phyloP scores from a whole-genome alignment of 129 eudicot genomes.

The Daucus carota region DNA sequence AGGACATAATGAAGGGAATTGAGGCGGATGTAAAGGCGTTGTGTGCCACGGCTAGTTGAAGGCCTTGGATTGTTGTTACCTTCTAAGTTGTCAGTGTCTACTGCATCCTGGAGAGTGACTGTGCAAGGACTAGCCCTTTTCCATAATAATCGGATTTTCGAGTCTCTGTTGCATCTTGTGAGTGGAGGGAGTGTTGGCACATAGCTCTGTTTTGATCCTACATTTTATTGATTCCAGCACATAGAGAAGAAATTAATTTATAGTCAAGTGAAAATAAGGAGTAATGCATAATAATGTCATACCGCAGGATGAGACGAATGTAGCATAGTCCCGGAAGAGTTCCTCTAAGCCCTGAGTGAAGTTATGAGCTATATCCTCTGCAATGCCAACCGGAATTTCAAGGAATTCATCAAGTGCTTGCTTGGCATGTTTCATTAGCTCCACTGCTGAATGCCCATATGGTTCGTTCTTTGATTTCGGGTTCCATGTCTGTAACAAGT shows the following conservation, averaged over 20 bases:
- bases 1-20: constrained; percentile 76
- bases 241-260: background rate
- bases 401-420: constrained; percentile 62
- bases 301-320: constrained; percentile 85
- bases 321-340: constrained; percentile 45
- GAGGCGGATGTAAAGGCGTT: constrained; percentile 92
- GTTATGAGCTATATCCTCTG: constrained; percentile 56
- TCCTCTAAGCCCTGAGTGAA: constrained; percentile 67
- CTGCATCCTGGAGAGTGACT: constrained; percentile 24
- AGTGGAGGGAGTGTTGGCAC: constrained; percentile 87
- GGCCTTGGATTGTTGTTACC: constrained; percentile 64
- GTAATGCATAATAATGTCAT: constrained; percentile 7
- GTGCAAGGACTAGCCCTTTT: constrained; percentile 66
- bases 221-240: background rate
- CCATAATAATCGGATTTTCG: constrained; percentile 64
- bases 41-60: constrained; percentile 93
- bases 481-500: constrained; percentile 96
- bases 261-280: background rate
- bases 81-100: constrained; percentile 28
- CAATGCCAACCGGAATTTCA: constrained; percentile 51
- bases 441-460: constrained; percentile 74
- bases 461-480: constrained; percentile 94
- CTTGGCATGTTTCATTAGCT: constrained; percentile 55
- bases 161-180: constrained; percentile 70
- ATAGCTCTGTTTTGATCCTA: constrained; percentile 85